phyloP scores from a whole-genome alignment of 768 basidiomycete species.

The Leccinum rimulosum region DNA sequence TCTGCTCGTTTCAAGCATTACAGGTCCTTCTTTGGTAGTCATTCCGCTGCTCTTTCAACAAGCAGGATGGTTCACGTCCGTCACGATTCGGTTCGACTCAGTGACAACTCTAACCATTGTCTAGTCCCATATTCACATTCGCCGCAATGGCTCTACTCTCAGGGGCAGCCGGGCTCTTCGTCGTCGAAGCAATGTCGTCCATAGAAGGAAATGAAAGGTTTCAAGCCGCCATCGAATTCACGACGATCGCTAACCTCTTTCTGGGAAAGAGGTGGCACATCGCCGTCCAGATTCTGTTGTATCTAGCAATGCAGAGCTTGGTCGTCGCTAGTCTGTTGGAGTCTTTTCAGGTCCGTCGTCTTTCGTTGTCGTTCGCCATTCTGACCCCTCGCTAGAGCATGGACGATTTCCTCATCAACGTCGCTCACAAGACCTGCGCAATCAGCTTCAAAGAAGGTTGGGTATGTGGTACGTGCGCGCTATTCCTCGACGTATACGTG shows the following conservation, averaged over 20 bases:
- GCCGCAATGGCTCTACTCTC: constrained; percentile 18
- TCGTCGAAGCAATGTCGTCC: constrained; percentile 13
- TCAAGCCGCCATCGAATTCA: constrained; percentile 26
- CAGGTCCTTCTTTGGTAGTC: constrained; percentile 22
- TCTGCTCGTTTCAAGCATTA: constrained; percentile 26
- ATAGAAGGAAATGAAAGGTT: constrained; percentile 26
- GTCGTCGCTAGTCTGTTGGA: constrained; percentile 24
- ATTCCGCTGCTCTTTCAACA: constrained; percentile 25
- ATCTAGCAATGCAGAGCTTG: constrained; percentile 22
- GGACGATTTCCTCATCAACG: constrained; percentile 22
- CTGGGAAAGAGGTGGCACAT: constrained; percentile 25
- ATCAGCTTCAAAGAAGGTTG: constrained; percentile 23
- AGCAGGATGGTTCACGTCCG: constrained; percentile 28
- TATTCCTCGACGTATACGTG: background rate
- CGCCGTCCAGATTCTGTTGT: constrained; percentile 18
- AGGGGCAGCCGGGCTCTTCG: constrained; percentile 18
- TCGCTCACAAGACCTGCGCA: constrained; percentile 27
- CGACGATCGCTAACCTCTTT: constrained; percentile 26
- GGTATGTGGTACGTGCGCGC: constrained; percentile 20
- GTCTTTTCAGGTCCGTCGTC: constrained; percentile 22
- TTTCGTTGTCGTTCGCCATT: background rate
- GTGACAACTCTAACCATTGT: background rate
- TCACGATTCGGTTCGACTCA: background rate
- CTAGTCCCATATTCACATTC: constrained; percentile 20
- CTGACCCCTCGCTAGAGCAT: constrained; percentile 11